Evolutionary conservation across 2,329 filamentous ascomycete genomes (phyloP).

Genomic region (Diaporthe amygdali): DNA sequence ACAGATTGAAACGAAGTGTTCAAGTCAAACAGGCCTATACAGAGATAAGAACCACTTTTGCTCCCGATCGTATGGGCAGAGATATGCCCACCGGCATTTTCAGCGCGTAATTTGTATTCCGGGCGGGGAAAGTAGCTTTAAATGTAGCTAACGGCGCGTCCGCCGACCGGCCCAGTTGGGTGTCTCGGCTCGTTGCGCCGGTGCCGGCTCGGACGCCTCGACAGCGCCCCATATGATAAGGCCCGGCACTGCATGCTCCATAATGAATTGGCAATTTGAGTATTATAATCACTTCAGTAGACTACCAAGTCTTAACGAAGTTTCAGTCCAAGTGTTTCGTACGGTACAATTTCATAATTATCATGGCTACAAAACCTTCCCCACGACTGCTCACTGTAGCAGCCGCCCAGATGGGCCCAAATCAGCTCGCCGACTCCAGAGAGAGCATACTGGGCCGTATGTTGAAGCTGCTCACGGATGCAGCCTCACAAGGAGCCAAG

Average conservation of each 20-base stretch:
- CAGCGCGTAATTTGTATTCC: not conserved
- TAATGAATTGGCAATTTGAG: not conserved
- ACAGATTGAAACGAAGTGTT: no score
- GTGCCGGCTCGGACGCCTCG: not conserved
- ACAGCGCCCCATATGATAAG: conserved; percentile 7
- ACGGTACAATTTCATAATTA: not conserved
- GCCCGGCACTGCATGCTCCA: not conserved
- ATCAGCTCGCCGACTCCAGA: conserved; percentile 45
- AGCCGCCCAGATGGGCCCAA: conserved; percentile 58
- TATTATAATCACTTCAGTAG: not conserved
- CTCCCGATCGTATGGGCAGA: not conserved
- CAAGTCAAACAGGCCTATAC: no score
- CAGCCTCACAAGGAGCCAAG: conserved; percentile 48
- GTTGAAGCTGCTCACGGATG: conserved; percentile 52
- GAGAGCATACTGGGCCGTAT: conserved; percentile 52
- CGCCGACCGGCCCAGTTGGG: conserved; percentile 1
- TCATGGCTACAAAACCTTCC: conserved; percentile 11
- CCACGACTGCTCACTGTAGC: conserved; percentile 42
- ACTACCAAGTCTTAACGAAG: not conserved
- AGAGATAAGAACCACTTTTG: no score
- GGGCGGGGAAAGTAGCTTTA: conserved; percentile 18
- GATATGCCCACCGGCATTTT: not conserved
- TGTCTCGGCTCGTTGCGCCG: not conserved
- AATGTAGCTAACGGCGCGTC: not conserved
- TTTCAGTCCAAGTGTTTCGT: not conserved